Conservation (phyloP, 2,329 filamentous ascomycete species). For the Mycosphaerelloides madeirae region DNA sequence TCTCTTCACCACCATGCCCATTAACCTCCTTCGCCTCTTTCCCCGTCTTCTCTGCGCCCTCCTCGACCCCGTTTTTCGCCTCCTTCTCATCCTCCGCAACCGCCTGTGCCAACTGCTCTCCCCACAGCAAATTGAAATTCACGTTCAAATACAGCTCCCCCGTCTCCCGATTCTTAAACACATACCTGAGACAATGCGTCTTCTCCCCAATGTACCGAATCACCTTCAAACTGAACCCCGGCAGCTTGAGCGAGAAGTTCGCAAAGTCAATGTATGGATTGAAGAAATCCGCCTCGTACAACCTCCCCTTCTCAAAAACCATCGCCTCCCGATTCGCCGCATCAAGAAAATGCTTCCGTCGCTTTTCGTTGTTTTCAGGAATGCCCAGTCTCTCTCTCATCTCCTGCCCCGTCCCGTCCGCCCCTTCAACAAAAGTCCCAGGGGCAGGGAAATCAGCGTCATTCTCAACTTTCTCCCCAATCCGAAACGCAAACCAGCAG, state of each 20-base stretch:
- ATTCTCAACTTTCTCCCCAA: slow-evolving; percentile 24
- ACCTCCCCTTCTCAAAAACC: slow-evolving; percentile 40
- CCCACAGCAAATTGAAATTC: slow-evolving; percentile 44
- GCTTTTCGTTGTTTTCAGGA: slow-evolving; percentile 38
- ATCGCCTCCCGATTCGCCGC: slow-evolving; percentile 34
- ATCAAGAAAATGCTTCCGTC: slow-evolving; percentile 43
- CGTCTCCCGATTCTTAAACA: slow-evolving; percentile 40
- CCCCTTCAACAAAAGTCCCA: slow-evolving; percentile 37
- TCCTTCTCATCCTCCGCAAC: not conserved
- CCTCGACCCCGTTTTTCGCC: not conserved
- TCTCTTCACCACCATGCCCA: too few species aligned
- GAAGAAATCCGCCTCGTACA: slow-evolving; percentile 46
- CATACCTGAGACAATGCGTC: slow-evolving; percentile 44
- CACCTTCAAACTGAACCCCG: slow-evolving; percentile 43
- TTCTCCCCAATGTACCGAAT: slow-evolving; percentile 46
- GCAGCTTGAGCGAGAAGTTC: slow-evolving; percentile 42
- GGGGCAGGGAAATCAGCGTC: slow-evolving; percentile 26
- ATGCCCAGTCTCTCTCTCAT: slow-evolving; percentile 30
- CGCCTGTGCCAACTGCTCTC: slow-evolving; percentile 37
- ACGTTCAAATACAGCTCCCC: slow-evolving; percentile 42
- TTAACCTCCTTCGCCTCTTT: not conserved
- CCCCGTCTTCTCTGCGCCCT: not conserved
- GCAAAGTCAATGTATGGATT: slow-evolving; percentile 48
- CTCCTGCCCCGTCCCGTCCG: slow-evolving; percentile 34
- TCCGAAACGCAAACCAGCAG: slow-evolving; percentile 31